Base-by-base conservation (phyloP, 345 rosid genomes). In the Erysimum cheiranthoides region DNA sequence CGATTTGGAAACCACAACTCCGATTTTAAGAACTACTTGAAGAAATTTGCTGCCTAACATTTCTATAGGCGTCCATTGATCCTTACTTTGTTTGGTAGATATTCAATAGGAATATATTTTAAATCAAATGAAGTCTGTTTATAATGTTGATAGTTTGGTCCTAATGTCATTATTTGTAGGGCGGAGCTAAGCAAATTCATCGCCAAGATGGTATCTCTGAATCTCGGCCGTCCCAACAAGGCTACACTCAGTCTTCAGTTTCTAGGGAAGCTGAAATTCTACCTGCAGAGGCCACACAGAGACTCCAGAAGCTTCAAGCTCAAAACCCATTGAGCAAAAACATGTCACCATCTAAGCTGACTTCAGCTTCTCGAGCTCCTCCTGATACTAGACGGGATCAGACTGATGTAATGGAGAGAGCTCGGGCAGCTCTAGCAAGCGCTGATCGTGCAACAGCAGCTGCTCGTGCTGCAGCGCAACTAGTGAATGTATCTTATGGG, bases 401-500 rank as follows among this genome's bases (percentile, higher is more conserved):
- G 53, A 69, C 86, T 57, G 87, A 89, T 68, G 86, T 86, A 12
- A 71, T 92, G 90, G 96, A 86, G 83, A 84, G 18, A 84, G 98
- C 97, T 78, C 88, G 82, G 62, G 93, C 84, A 35, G 98, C 97
- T 61, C 82, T 94, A 80, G 91, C 97, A 57, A 80, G 79, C 46
- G 98, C 97, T 3, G 95, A 92, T 32, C 90, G 86, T 18, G 98
- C 97, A 67, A 73, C 88, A 16, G 89, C 90, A 14, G 81, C 92
- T 57, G 98, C 98, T 36, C 98, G 87, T 68, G 89, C 98, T 47
- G 96, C 98, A 63, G 96, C 91, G 7, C 86, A 81, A 45, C 86
- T 94, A 43, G 96, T 80, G 46, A 89, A 86, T 78, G 85, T 76
- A 52, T 69, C 86, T 17, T 87, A 82, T 54, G 78, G 79, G 68